Percentiles rank a stretch among this genome's conserved stretches.
Conservation (phyloP, 257 asterid genomes). For the Echium plantagineum region DNA sequence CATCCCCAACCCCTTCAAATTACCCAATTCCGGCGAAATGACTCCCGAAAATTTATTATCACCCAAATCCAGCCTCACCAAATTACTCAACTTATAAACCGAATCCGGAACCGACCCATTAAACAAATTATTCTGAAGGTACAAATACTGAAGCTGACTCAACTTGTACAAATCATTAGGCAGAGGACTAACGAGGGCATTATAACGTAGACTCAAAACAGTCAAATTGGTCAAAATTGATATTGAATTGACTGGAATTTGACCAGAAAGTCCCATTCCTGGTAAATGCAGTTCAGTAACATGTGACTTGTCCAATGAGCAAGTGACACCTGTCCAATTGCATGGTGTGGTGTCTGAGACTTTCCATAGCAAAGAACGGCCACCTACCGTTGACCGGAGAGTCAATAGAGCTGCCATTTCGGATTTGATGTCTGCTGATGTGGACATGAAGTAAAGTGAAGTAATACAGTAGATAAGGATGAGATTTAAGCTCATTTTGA, state of each 20-base stretch:
- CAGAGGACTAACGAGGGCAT: slow-evolving; percentile 53
- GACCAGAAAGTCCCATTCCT: slow-evolving; percentile 72
- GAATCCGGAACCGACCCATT: slow-evolving; percentile 49
- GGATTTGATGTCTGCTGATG: slow-evolving; percentile 37
- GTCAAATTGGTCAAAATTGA: slow-evolving; percentile 48
- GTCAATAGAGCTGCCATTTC: slow-evolving; percentile 65
- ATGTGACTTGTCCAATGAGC: slow-evolving; percentile 41
- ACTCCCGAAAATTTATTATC: slow-evolving; percentile 64
- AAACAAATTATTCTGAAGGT: slow-evolving; percentile 59
- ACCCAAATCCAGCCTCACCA: slow-evolving; percentile 57
- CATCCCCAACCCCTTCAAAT: no score
- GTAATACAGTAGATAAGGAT: no score
- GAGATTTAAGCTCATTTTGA: no score
- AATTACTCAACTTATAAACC: slow-evolving; percentile 18
- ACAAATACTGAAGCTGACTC: slow-evolving; percentile 44
- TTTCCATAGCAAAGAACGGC: slow-evolving; percentile 77
- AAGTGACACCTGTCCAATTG: slow-evolving; percentile 61
- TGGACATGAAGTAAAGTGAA: no score
- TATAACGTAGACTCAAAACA: slow-evolving; percentile 80
- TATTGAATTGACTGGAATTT: slow-evolving; percentile 40
- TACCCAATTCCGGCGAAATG: slow-evolving; percentile 42
- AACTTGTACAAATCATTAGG: slow-evolving; percentile 51
- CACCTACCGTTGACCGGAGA: slow-evolving; percentile 67
- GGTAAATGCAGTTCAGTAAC: slow-evolving; percentile 72
- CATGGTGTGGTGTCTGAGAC: slow-evolving; percentile 49